Conservation (phyloP, 176 grass and related monocot genomes). For the Zea mays region DNA sequence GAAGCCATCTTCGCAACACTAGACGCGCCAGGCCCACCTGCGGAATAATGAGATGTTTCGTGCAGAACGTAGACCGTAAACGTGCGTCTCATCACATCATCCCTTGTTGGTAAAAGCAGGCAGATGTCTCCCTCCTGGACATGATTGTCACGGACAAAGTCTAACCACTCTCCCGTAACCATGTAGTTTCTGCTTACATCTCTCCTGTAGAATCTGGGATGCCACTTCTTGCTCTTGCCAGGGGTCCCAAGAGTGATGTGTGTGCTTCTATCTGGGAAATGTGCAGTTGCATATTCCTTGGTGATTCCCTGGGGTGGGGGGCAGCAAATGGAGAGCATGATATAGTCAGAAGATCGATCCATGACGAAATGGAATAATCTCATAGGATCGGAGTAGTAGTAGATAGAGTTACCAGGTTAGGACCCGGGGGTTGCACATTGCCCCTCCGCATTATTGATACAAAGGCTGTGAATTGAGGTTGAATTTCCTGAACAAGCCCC, state of each 20-base stretch:
- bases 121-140: slow-evolving; percentile 45
- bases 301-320: slow-evolving; percentile 50
- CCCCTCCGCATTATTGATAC: slow-evolving; percentile 33
- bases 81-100: neutral
- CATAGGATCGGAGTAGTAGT: neutral
- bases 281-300: slow-evolving; percentile 20
- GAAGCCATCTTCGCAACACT: neutral
- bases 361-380: neutral
- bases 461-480: slow-evolving; percentile 28
- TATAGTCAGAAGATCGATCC: neutral
- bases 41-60: neutral
- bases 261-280: slow-evolving; percentile 29
- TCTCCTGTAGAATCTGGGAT: slow-evolving; percentile 26
- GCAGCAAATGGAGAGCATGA: neutral
- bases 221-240: slow-evolving; percentile 42
- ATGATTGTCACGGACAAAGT: slow-evolving; percentile 44
- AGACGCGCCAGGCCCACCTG: neutral
- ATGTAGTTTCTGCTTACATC: neutral
- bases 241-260: slow-evolving; percentile 10
- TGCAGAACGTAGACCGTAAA: slow-evolving; percentile 45
- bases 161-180: slow-evolving; percentile 40
- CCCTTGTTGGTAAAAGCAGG: slow-evolving; percentile 37
- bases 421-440: neutral
- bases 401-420: slow-evolving; percentile 26
- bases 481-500: slow-evolving; percentile 17